Conservation (phyloP, 768 basidiomycete species). For the Hygrophorus russula region DNA sequence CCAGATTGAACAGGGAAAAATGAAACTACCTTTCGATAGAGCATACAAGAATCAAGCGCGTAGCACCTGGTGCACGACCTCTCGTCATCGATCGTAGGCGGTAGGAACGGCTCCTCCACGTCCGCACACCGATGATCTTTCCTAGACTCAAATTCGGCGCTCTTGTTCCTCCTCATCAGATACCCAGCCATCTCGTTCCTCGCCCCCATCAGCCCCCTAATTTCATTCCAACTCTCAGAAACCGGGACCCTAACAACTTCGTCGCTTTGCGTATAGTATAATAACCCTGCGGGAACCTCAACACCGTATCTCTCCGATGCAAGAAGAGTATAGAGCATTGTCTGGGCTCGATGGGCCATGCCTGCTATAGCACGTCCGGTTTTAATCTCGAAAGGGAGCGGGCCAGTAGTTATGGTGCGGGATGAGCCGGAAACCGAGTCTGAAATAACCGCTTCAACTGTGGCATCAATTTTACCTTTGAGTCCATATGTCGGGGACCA, state of each 20-base stretch:
- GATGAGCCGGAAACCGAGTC: constrained; percentile 25
- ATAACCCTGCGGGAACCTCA: constrained; percentile 68
- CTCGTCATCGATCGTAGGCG: constrained; percentile 78
- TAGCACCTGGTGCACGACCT: constrained; percentile 75
- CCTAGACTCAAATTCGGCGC: constrained; percentile 7
- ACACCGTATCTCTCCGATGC: constrained; percentile 85
- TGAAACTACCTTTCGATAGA: constrained; percentile 70
- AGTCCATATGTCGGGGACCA: constrained; percentile 93
- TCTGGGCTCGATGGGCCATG: constrained; percentile 95
- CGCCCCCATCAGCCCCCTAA: constrained; percentile 69
- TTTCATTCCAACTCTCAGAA: constrained; percentile 51
- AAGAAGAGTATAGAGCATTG: constrained; percentile 91
- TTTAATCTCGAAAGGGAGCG: constrained; percentile 91
- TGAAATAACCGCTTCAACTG: constrained; percentile 56
- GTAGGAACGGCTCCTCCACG: constrained; percentile 51
- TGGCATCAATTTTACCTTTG: constrained; percentile 93
- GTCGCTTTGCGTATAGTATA: constrained; percentile 92
- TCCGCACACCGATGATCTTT: constrained; percentile 11
- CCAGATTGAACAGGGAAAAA: not conserved
- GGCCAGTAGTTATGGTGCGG: constrained; percentile 18
- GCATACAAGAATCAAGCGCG: constrained; percentile 78
- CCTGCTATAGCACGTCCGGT: constrained; percentile 69
- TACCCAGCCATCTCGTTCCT: constrained; percentile 81
- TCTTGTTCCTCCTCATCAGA: constrained; percentile 42
- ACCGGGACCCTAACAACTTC: constrained; percentile 77